Conservation (phyloP, 441 rosid genomes). For the Mallotus japonicus region DNA sequence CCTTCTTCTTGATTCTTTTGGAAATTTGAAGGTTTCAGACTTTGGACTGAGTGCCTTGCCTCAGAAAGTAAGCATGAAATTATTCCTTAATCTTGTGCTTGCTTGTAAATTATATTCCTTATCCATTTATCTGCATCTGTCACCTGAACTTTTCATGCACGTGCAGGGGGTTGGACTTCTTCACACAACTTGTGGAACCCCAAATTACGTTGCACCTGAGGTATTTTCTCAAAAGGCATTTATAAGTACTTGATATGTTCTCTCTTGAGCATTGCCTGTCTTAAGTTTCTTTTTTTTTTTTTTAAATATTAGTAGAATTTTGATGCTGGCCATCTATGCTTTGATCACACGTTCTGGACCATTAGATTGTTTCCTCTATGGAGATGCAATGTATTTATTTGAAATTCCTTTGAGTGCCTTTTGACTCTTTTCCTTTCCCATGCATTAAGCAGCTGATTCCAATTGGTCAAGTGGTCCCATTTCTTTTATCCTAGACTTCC, state of each 20-base stretch:
- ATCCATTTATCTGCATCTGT: too few species aligned
- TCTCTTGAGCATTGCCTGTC: background rate
- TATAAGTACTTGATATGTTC: constrained; percentile 12
- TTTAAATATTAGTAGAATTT: background rate
- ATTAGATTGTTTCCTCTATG: too few species aligned
- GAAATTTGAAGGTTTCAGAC: constrained; percentile 89
- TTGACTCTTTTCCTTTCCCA: too few species aligned
- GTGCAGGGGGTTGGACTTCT: constrained; percentile 72
- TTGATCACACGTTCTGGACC: constrained; percentile 13
- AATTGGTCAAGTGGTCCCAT: too few species aligned
- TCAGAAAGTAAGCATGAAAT: constrained; percentile 53
- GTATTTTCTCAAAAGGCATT: constrained; percentile 30
- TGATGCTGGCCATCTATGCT: background rate
- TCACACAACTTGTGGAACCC: constrained; percentile 94
- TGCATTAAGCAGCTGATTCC: too few species aligned
- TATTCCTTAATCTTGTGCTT: background rate
- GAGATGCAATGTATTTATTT: too few species aligned
- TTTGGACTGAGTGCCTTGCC: constrained; percentile 95
- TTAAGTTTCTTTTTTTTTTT: too few species aligned
- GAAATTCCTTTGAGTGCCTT: too few species aligned
- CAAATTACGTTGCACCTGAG: constrained; percentile 97
- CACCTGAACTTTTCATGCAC: constrained; percentile 24
- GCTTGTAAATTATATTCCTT: background rate
- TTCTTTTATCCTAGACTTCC: too few species aligned
- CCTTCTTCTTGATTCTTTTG: constrained; percentile 73